phyloP scores from a whole-genome alignment of 257 asterid species.

The Solanum neorickii region DNA sequence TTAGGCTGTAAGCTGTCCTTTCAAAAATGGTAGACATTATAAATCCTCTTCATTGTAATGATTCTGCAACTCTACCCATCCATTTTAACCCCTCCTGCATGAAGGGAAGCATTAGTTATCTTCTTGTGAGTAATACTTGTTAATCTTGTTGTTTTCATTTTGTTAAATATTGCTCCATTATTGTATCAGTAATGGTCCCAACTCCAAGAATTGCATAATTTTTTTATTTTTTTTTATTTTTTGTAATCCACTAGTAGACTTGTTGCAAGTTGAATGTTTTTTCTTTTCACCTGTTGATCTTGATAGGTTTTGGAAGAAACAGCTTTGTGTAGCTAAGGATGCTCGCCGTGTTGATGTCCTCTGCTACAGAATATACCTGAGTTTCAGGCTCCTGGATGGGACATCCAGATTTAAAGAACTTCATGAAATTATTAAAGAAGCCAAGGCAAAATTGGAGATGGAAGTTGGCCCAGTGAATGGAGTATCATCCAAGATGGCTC shows the following conservation, averaged over 20 bases:
- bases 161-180: background rate
- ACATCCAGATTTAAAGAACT: constrained; percentile 70
- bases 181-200: background rate
- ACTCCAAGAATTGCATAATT: background rate
- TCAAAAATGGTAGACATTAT: background rate
- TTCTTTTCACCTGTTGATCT: background rate
- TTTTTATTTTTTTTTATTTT: background rate
- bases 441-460: constrained; percentile 66
- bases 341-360: constrained; percentile 82
- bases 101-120: background rate
- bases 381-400: constrained; percentile 75
- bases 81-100: background rate
- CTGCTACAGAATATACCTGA: constrained; percentile 63
- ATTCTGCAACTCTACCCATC: background rate
- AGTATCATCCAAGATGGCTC: constrained; percentile 77
- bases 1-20: background rate
- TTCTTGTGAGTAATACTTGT: background rate
- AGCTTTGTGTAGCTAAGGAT: constrained; percentile 69
- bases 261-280: background rate
- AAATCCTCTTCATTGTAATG: background rate
- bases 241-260: background rate
- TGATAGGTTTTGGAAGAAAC: constrained; percentile 86
- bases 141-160: background rate
- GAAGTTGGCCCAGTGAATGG: constrained; percentile 87
- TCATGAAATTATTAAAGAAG: constrained; percentile 62